phyloP scores from a whole-genome alignment of 2,329 filamentous ascomycete species.

The Talaromyces sp. region DNA sequence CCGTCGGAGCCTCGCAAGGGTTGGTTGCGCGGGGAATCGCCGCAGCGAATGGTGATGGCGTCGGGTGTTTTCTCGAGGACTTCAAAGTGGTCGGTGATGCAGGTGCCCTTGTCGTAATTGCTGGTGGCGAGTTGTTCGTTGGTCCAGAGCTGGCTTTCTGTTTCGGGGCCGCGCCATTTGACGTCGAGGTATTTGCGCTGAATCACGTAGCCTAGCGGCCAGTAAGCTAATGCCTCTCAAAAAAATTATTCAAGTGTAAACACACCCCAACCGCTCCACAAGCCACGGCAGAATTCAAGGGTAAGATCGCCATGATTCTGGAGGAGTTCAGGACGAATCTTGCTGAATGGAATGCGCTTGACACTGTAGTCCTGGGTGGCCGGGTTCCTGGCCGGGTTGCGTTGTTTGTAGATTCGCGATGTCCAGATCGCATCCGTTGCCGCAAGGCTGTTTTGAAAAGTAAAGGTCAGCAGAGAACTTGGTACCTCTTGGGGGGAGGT shows the following conservation, averaged over 20 bases:
- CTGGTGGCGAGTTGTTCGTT: neutral
- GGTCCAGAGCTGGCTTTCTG: neutral
- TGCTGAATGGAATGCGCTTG: neutral
- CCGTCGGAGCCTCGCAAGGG: neutral
- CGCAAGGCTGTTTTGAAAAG: neutral
- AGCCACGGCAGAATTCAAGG: neutral
- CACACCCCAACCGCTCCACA: neutral
- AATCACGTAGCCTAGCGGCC: neutral
- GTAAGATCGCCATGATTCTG: neutral
- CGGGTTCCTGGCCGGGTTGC: neutral
- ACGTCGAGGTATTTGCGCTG: neutral
- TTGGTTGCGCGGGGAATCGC: neutral
- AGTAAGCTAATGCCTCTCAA: neutral
- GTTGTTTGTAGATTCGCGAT: neutral
- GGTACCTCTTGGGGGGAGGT: too few relatives aligned
- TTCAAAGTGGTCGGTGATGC: neutral
- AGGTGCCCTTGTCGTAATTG: neutral
- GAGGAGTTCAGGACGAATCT: neutral
- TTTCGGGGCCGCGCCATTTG: neutral
- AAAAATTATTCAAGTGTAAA: neutral
- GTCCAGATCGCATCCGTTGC: neutral
- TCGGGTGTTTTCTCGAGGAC: neutral
- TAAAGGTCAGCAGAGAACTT: too few relatives aligned
- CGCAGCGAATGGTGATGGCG: neutral
- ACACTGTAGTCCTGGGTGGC: neutral